Percentiles rank a stretch among this genome's conserved stretches.
phyloP scores from a whole-genome alignment of 306 rosid species.

The Acacia crassicarpa region DNA sequence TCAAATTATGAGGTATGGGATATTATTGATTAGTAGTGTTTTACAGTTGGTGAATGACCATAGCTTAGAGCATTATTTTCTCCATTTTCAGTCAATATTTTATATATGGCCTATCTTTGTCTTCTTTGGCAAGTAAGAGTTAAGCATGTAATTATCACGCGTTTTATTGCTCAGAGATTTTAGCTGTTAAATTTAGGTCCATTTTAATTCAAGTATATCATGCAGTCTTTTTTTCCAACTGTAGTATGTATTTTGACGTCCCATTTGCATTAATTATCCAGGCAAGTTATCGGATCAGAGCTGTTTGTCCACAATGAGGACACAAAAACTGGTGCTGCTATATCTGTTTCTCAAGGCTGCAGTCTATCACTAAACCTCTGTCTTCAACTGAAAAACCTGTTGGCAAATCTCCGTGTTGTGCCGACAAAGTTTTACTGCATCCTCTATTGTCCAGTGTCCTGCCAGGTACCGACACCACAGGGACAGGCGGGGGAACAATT shows the following conservation, averaged over 20 bases:
- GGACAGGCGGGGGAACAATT: conserved; percentile 8
- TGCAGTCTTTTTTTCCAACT: background rate
- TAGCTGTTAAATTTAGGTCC: background rate
- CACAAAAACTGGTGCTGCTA: conserved; percentile 28
- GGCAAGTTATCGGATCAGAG: conserved; percentile 58
- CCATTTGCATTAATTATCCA: conserved; percentile 32
- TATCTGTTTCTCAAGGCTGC: conserved; percentile 42
- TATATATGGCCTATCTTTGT: background rate
- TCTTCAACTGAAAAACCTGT: conserved; percentile 55
- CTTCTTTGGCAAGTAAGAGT: background rate
- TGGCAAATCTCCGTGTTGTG: conserved; percentile 29
- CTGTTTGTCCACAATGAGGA: conserved; percentile 43
- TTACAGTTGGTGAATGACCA: background rate
- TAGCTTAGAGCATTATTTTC: background rate
- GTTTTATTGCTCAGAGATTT: background rate
- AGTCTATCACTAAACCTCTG: conserved; percentile 54
- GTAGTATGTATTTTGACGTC: background rate
- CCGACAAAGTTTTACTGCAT: conserved; percentile 49
- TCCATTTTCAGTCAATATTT: background rate
- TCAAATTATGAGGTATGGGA: background rate
- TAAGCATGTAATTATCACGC: background rate
- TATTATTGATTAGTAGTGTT: background rate
- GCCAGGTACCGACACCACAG: conserved; percentile 23
- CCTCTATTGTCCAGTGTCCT: conserved; percentile 41
- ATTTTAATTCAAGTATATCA: background rate